These are phyloP conservation scores for Phascolomyces articulosus DNA, from an alignment of 371 early-diverging fungal species.

Conservation along the genomic window DNA sequence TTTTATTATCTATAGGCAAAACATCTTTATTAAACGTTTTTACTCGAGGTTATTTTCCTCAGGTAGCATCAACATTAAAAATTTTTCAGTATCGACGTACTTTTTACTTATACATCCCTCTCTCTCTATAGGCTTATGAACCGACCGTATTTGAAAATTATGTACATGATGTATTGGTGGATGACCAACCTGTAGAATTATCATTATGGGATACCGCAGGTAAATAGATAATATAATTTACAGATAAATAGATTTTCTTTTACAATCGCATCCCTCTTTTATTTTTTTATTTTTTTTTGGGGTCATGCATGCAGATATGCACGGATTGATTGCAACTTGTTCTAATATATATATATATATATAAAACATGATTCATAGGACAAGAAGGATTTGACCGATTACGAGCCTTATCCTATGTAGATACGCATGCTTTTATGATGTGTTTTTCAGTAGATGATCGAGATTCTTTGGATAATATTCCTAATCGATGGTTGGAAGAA, in stretches of 20 bases:
- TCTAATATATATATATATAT: background rate
- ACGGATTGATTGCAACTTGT: background rate
- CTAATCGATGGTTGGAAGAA: conserved; percentile 55
- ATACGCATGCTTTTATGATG: conserved; percentile 57
- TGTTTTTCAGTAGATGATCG: conserved; percentile 62
- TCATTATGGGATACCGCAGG: conserved; percentile 95
- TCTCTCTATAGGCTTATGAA: conserved; percentile 39
- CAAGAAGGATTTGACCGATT: conserved; percentile 70
- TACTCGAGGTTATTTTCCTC: conserved; percentile 59
- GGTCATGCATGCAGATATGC: too few relatives aligned
- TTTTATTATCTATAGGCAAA: conserved; percentile 22
- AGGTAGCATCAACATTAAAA: conserved; percentile 26
- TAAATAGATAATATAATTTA: too few relatives aligned
- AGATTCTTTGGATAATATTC: conserved; percentile 59
- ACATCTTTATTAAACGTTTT: conserved; percentile 68
- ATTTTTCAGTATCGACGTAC: too few relatives aligned
- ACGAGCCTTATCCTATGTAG: conserved; percentile 55
- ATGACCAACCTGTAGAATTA: conserved; percentile 77
- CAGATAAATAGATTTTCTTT: too few relatives aligned
- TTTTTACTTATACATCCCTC: conserved; percentile 1
- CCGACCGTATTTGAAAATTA: conserved; percentile 90
- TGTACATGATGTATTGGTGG: conserved; percentile 77
- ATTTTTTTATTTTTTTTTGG: too few relatives aligned
- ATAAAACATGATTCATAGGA: conserved; percentile 26
- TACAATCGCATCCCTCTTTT: too few relatives aligned